Evolutionary conservation across 345 rosid genomes (phyloP), one percentile per base, ranked within the genome.

Genomic region (Kernera saxatilis): DNA sequence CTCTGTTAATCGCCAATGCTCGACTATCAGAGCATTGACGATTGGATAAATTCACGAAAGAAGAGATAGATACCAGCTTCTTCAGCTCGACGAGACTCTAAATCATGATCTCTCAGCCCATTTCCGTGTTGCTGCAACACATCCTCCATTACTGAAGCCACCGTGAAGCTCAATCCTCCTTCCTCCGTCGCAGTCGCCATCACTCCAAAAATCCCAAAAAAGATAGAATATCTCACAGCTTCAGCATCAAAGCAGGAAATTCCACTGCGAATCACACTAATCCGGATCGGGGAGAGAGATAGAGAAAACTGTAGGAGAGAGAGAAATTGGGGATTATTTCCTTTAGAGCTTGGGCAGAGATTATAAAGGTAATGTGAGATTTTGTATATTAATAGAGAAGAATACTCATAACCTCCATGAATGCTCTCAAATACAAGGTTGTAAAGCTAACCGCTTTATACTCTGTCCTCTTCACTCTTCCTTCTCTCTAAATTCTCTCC

Each of bases 71-170:
- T 78, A 88, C 94, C 94, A 67, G 91, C 86, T 83, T 88, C 89
- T 71, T 83, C 91, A 64, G 89, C 87, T 78, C 77, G 81, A 56
- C 94, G 81, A 55, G 82, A 86, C 68, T 77, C 84, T 55, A 88
- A 78, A 82, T 86, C 94, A 61, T 84, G 71, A 76, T 79, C 87
- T 74, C 80, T 48, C 13, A 62, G 45, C 11, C 83, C 84, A 54
- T 61, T 72, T 3, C 89, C 94, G 54, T 86, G 89, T 59, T 86
- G 91, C 69, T 88, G 88, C 69, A 88, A 78, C 14, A 86, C 89
- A 70, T 88, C 84, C 69, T 86, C 86, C 80, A 88, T 84, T 49
- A 86, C 86, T 22, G 88, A 81, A 61, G 85, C 87, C 73, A 81
- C 84, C 40, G 87, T 80, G 60, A 89, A 84, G 43, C 82, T 77